A percentile compares a stretch with the other conserved stretches of the same genome.
phyloP scores from a whole-genome alignment of 1,284 basidiomycete species.

The Sphaerobolus stellatus region DNA sequence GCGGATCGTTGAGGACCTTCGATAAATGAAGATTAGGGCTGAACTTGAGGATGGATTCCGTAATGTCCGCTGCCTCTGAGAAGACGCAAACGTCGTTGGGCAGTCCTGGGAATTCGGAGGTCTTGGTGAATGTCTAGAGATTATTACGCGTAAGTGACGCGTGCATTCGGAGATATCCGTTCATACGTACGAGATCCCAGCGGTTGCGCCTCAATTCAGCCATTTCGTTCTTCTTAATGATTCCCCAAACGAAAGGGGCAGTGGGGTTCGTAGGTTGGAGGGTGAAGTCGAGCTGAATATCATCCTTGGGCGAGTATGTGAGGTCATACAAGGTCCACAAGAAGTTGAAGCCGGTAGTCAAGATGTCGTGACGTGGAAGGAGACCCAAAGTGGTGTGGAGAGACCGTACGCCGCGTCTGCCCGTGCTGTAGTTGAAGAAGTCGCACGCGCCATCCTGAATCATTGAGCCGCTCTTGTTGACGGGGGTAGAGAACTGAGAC shows the following conservation, averaged over 20 bases:
- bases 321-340: constrained; percentile 69
- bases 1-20: constrained; percentile 60
- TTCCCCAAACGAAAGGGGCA: constrained; percentile 77
- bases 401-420: constrained; percentile 70
- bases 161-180: too few relatives aligned
- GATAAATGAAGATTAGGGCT: constrained; percentile 50
- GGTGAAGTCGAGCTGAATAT: constrained; percentile 74
- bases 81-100: constrained; percentile 65
- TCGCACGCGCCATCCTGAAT: constrained; percentile 70
- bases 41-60: constrained; percentile 74
- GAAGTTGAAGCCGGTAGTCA: constrained; percentile 63
- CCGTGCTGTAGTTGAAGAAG: constrained; percentile 84
- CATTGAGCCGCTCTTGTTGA: constrained; percentile 43
- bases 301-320: constrained; percentile 65
- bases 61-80: constrained; percentile 82
- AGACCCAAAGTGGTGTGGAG: constrained; percentile 79
- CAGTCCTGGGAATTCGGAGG: constrained; percentile 63
- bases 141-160: background rate
- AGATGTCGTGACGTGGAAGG: constrained; percentile 78
- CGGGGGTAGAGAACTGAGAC: constrained; percentile 68
- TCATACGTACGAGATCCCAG: constrained; percentile 80
- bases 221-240: constrained; percentile 79
- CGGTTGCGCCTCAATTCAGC: constrained; percentile 64
- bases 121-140: constrained; percentile 73
- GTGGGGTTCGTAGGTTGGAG: constrained; percentile 54